phyloP scores from a whole-genome alignment of 495 filamentous ascomycete genomes.

The Xylaria sp. region DNA sequence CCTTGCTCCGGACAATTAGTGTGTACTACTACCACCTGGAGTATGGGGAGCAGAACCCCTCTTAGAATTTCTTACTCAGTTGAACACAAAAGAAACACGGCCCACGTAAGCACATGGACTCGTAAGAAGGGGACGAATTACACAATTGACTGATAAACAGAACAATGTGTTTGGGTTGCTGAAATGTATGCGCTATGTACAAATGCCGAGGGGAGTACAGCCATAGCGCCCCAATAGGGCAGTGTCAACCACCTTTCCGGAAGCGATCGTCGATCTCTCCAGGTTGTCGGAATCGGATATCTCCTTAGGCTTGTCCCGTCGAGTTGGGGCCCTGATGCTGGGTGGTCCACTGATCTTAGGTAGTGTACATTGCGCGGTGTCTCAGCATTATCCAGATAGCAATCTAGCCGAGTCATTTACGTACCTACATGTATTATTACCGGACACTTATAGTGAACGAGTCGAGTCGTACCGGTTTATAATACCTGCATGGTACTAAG shows the following conservation, averaged over 20 bases:
- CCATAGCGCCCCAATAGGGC: constrained; percentile 1
- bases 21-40: constrained; percentile 6
- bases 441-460: not conserved
- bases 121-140: not conserved
- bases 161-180: not conserved
- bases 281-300: constrained; percentile 30
- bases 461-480: not conserved
- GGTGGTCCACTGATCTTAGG: not conserved
- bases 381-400: not conserved
- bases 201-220: constrained; percentile 17
- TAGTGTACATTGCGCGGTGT: constrained; percentile 1
- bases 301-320: constrained; percentile 18
- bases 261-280: constrained; percentile 28
- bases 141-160: not conserved
- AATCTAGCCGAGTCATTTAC: constrained; percentile 16
- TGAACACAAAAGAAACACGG: not conserved
- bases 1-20: constrained; percentile 12
- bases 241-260: constrained; percentile 6
- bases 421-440: not conserved
- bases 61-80: not conserved
- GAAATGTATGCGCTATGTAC: constrained; percentile 5
- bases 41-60: not conserved
- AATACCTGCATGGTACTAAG: constrained; percentile 14
- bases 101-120: not conserved
- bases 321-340: constrained; percentile 17